Evolutionary conservation across 1,284 basidiomycete genomes (phyloP).

Genomic region (Blastosporella zonata): DNA sequence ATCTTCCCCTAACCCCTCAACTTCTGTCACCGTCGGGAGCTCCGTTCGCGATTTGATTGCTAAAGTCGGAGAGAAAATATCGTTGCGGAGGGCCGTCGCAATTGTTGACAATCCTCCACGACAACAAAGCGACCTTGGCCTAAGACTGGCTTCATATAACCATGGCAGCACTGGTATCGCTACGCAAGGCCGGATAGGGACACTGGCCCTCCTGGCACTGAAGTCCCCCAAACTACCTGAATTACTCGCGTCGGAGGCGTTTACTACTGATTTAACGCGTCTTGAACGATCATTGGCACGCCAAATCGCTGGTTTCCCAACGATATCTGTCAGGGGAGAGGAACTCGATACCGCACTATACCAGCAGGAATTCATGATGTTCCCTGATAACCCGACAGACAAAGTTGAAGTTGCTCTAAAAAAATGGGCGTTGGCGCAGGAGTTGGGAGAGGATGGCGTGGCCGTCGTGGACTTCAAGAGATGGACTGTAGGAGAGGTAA

Average conservation of each 20-base stretch:
- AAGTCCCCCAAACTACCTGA: conserved; percentile 44
- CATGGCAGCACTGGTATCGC: conserved; percentile 58
- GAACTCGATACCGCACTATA: conserved; percentile 67
- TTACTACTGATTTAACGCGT: conserved; percentile 54
- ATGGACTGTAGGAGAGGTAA: conserved; percentile 61
- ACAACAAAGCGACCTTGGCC: conserved; percentile 37
- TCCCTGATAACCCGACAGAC: conserved; percentile 49
- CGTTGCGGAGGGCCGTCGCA: conserved; percentile 69
- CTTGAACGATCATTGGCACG: conserved; percentile 78
- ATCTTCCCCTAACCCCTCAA: conserved; percentile 31
- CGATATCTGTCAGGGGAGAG: conserved; percentile 51
- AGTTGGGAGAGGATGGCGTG: conserved; percentile 44
- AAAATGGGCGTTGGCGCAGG: conserved; percentile 64
- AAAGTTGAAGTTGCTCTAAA: conserved; percentile 63
- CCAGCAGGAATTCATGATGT: conserved; percentile 82
- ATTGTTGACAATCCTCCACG: conserved; percentile 62
- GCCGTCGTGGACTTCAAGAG: conserved; percentile 62
- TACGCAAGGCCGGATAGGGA: conserved; percentile 68
- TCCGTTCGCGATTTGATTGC: conserved; percentile 81
- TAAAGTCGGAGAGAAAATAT: conserved; percentile 89
- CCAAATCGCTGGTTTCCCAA: conserved; percentile 86
- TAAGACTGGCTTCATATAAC: conserved; percentile 76
- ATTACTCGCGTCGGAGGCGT: conserved; percentile 42
- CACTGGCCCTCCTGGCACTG: conserved; percentile 64
- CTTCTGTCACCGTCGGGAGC: conserved; percentile 58